A percentile compares a stretch with the other conserved stretches of the same genome.
These are phyloP conservation scores for Gamarada debralockiae DNA, from an alignment of 495 filamentous ascomycete species.

Conservation along the genomic window DNA sequence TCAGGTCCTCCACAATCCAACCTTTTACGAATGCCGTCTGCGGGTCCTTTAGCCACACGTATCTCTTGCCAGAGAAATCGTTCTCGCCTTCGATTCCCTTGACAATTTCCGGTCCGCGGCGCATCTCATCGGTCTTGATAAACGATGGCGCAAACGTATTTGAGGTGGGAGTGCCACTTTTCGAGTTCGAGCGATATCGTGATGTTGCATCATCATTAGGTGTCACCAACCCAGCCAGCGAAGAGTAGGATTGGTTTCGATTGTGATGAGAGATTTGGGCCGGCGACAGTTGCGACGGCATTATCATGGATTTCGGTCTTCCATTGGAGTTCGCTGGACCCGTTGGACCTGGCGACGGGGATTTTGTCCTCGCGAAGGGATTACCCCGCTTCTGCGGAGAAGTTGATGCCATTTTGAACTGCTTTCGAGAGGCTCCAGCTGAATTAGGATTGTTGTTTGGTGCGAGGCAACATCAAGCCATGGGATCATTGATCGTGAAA, in stretches of 20 bases:
- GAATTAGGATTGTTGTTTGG: neutral
- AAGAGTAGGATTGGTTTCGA: conserved; percentile 40
- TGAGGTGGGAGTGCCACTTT: conserved; percentile 45
- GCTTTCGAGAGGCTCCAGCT: neutral
- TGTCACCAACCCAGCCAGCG: conserved; percentile 18
- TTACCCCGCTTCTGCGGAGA: conserved; percentile 50
- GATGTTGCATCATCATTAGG: conserved; percentile 15
- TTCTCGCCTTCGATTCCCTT: conserved; percentile 87
- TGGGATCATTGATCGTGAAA: neutral
- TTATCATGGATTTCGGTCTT: conserved; percentile 70
- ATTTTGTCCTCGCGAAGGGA: conserved; percentile 63
- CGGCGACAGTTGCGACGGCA: conserved; percentile 48
- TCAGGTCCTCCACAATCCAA: conserved; percentile 80
- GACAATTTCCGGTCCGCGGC: conserved; percentile 61
- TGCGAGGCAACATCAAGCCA: conserved; percentile 13
- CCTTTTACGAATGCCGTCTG: conserved; percentile 87
- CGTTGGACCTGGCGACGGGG: conserved; percentile 47
- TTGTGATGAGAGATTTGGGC: conserved; percentile 30
- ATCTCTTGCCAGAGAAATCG: conserved; percentile 98
- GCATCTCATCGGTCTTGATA: conserved; percentile 78
- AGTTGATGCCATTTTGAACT: conserved; percentile 23
- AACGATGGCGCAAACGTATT: conserved; percentile 92
- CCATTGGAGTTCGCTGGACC: conserved; percentile 45
- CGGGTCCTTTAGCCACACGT: conserved; percentile 92
- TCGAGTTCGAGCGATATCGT: conserved; percentile 59